Conservation (phyloP, 2,329 filamentous ascomycete genomes). For the Talaromyces sp. region DNA sequence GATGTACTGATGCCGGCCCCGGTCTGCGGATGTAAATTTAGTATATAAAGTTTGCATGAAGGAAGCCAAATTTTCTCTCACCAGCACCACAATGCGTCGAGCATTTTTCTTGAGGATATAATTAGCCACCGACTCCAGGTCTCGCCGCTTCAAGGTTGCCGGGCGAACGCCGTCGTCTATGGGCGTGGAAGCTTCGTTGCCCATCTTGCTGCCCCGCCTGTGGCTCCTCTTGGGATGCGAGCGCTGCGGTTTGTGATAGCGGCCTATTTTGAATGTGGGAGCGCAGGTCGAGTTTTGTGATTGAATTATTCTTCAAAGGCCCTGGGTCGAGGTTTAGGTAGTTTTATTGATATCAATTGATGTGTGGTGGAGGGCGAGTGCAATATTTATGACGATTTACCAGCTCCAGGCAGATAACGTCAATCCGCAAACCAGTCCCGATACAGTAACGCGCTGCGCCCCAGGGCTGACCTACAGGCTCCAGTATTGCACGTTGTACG, state of each 20-base stretch:
- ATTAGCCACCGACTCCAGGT: constrained; percentile 69
- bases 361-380: background rate
- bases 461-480: background rate
- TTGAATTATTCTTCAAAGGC: background rate
- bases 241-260: constrained; percentile 42
- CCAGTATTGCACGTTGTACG: background rate
- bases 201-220: constrained; percentile 55
- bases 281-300: background rate
- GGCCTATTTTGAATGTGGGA: constrained; percentile 44
- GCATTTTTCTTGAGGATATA: constrained; percentile 68
- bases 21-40: constrained; percentile 43
- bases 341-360: too few relatives aligned
- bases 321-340: background rate
- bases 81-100: constrained; percentile 75
- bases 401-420: background rate
- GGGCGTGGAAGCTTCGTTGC: constrained; percentile 71
- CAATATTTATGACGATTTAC: background rate
- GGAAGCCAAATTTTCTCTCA: constrained; percentile 25
- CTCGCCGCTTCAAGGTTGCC: constrained; percentile 62
- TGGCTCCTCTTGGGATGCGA: constrained; percentile 31
- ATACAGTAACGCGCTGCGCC: constrained; percentile 1
- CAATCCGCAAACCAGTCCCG: constrained; percentile 2
- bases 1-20: constrained; percentile 69
- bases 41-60: background rate
- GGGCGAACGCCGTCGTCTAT: constrained; percentile 63